These are phyloP conservation scores for Xylaria sp. DNA, from an alignment of 2,329 filamentous ascomycete genomes.

Conservation along the genomic window DNA sequence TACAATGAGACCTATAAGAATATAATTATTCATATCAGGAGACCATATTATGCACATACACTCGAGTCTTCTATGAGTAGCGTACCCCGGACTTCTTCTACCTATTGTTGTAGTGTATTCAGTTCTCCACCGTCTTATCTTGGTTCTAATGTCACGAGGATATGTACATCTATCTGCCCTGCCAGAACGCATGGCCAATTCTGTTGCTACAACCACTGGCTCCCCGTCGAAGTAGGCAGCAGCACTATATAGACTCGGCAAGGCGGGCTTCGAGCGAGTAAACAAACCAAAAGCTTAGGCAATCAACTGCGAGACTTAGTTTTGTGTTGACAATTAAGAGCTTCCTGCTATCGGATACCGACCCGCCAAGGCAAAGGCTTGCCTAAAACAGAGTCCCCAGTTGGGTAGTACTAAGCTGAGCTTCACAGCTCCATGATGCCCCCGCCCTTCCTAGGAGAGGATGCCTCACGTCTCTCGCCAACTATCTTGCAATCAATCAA, in stretches of 20 bases:
- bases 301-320: conserved; percentile 26
- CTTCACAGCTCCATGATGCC: conserved; percentile 2
- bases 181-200: background rate
- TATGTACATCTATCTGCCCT: conserved; percentile 12
- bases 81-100: conserved; percentile 24
- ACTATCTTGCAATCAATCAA: no score
- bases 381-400: conserved; percentile 18
- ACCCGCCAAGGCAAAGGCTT: conserved; percentile 16
- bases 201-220: background rate
- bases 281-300: conserved; percentile 8
- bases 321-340: conserved; percentile 1
- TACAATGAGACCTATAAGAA: conserved; percentile 16
- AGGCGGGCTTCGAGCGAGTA: conserved; percentile 11
- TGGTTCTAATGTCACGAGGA: conserved; percentile 13
- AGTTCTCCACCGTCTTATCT: conserved; percentile 16
- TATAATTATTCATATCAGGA: conserved; percentile 1
- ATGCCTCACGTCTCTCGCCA: background rate
- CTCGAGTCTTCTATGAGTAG: background rate
- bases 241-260: conserved; percentile 3
- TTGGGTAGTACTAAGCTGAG: conserved; percentile 16
- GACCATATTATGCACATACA: background rate
- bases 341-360: conserved; percentile 17
- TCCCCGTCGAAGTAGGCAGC: conserved; percentile 13
- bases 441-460: background rate
- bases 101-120: background rate